phyloP scores from a whole-genome alignment of 805 yeast species.

The Wickerhamomyces bovis region DNA sequence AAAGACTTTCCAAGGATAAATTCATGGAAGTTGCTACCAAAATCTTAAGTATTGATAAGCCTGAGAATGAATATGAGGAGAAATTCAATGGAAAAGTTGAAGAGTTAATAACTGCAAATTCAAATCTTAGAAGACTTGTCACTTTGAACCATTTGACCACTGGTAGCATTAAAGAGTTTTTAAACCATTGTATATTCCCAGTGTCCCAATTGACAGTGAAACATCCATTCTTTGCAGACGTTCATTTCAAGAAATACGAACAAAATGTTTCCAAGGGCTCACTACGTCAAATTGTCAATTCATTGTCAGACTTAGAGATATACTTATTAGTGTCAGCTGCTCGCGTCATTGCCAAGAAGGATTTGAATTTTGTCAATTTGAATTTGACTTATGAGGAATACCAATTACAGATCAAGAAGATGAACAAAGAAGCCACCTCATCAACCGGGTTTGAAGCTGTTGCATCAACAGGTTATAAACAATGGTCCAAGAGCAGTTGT shows the following conservation, averaged over 20 bases:
- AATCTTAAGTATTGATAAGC: constrained; percentile 29
- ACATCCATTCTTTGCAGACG: constrained; percentile 22
- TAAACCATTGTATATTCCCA: constrained; percentile 37
- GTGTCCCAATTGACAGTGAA: constrained; percentile 28
- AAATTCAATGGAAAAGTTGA: constrained; percentile 42
- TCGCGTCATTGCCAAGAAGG: constrained; percentile 56
- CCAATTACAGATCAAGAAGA: constrained; percentile 40
- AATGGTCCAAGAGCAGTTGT: constrained; percentile 58
- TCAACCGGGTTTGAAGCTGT: constrained; percentile 20
- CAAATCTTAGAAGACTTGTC: constrained; percentile 32
- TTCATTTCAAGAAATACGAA: constrained; percentile 22
- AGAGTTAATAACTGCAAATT: constrained; percentile 21
- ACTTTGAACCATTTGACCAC: constrained; percentile 49
- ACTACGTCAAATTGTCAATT: constrained; percentile 21
- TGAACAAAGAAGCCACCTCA: constrained; percentile 32
- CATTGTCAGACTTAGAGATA: constrained; percentile 66
- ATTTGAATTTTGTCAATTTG: constrained; percentile 59
- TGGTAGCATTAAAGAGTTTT: constrained; percentile 49
- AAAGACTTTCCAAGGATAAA: constrained; percentile 38
- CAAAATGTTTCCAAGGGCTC: constrained; percentile 25
- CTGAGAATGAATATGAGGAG: constrained; percentile 23
- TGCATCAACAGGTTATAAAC: constrained; percentile 34
- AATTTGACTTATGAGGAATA: constrained; percentile 77
- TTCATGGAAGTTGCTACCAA: constrained; percentile 44
- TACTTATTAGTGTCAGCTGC: constrained; percentile 71